A percentile compares a stretch with the other conserved stretches of the same genome.
These are phyloP conservation scores for Dendrobium chrysotoxum DNA, from an alignment of 106 monocot genomes.

Conservation along the genomic window DNA sequence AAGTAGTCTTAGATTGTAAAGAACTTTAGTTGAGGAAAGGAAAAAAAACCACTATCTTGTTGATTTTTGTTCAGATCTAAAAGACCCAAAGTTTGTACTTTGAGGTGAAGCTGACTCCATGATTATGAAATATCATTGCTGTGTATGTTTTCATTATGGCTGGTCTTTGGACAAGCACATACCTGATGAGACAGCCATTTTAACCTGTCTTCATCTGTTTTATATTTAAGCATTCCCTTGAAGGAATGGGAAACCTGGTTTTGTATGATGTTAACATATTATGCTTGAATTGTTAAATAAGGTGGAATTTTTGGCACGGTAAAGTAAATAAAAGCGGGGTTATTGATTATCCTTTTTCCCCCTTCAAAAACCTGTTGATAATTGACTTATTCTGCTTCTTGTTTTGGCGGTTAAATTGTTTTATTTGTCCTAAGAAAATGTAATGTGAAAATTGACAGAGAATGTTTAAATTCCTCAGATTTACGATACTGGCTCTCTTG, in stretches of 20 bases:
- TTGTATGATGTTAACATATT: background rate
- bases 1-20: too few species aligned
- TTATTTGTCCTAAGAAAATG: background rate
- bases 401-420: background rate
- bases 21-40: too few species aligned
- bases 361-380: background rate
- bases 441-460: slow-evolving; percentile 1
- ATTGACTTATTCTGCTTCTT: background rate
- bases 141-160: background rate
- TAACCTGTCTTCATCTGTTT: background rate
- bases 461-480: slow-evolving; percentile 35
- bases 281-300: background rate
- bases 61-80: too few species aligned
- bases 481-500: slow-evolving; percentile 81
- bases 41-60: too few species aligned
- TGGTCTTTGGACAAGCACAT: background rate
- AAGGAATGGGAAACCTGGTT: background rate
- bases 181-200: background rate
- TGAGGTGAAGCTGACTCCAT: background rate
- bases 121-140: background rate
- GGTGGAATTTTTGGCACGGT: background rate
- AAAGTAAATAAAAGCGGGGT: background rate
- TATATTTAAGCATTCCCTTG: background rate
- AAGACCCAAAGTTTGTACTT: too few species aligned
- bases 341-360: background rate